These are phyloP conservation scores for Brassica napus DNA, from an alignment of 345 rosid species.

Conservation along the genomic window DNA sequence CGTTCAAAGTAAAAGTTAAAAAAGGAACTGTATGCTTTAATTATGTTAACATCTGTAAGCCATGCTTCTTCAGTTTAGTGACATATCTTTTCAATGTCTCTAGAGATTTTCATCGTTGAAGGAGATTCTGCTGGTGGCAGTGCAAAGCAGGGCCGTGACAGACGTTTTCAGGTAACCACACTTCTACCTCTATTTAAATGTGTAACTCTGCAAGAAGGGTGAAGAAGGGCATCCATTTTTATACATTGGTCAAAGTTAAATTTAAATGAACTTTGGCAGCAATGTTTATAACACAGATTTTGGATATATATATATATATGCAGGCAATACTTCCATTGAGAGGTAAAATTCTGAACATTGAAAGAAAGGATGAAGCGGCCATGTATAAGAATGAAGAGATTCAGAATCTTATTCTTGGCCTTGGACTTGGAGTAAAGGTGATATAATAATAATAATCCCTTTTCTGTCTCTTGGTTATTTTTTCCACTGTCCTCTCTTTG, in stretches of 20 bases:
- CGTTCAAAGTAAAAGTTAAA: too few relatives aligned
- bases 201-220: too few relatives aligned
- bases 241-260: too few relatives aligned
- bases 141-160: conserved; percentile 99
- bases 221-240: too few relatives aligned
- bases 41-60: neutral
- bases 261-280: neutral
- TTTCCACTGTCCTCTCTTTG: neutral
- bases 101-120: conserved; percentile 97
- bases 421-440: conserved; percentile 98
- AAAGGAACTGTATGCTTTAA: conserved; percentile 1
- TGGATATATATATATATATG: conserved; percentile 29
- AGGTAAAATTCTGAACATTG: conserved; percentile 94
- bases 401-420: conserved; percentile 90
- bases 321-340: conserved; percentile 98
- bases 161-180: conserved; percentile 85
- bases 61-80: conserved; percentile 3
- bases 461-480: conserved; percentile 3
- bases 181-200: conserved; percentile 22
- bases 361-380: conserved; percentile 95
- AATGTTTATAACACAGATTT: conserved; percentile 1
- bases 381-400: conserved; percentile 98
- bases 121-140: conserved; percentile 99
- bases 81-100: conserved; percentile 26
- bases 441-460: neutral